Base-by-base conservation (phyloP, 106 monocot genomes). In the Triglochin maritima region DNA sequence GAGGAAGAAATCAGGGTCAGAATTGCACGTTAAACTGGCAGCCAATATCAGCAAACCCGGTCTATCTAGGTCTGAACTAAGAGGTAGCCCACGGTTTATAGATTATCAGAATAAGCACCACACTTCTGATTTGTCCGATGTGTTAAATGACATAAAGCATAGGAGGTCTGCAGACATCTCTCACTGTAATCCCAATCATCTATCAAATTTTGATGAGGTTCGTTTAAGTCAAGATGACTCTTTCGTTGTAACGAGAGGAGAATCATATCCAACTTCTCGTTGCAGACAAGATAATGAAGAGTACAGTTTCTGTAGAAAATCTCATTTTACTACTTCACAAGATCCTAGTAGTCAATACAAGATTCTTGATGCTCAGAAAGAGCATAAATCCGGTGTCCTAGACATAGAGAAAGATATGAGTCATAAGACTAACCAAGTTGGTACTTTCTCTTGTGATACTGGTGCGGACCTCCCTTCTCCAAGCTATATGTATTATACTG, bases 401-500 rank as follows among this genome's bases (percentile, higher is more conserved):
- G 13, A 4, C 41, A 15, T 29, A 29, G 29, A 29, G 29, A 29
- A 29, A 29, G 29, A 29, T 29, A 29, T 29, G 29, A 29, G 29
- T 29, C 29, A 29, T 29, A 29, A 29, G 29, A 29, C 29, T 29
- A 29, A 29, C 29, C 29, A 29, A 29, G 29, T 29, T 29, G 29
- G 29, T 29, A 29, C 29, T 29, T 29, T 29, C 29, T 29, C 29
- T 29, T 29, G 6, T 53, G 47, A 17, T 43, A 17, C 17, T n/a
- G 3, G 10, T 12, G 4, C 15, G 4, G 73, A 7, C 17, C 63
- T 17, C 3, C 46, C 9, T 56, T 69, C 63, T 48, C 44, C 55
- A 55, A 76, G 53, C 41, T 46, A 62, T 12, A 47, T 47, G 14
- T 14, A 47, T 76, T 47, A 6, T 55, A 55, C 60, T 8, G 46